Evolutionary conservation across 179 eudicot species (phyloP).

Genomic region (Drosera spatulata): DNA sequence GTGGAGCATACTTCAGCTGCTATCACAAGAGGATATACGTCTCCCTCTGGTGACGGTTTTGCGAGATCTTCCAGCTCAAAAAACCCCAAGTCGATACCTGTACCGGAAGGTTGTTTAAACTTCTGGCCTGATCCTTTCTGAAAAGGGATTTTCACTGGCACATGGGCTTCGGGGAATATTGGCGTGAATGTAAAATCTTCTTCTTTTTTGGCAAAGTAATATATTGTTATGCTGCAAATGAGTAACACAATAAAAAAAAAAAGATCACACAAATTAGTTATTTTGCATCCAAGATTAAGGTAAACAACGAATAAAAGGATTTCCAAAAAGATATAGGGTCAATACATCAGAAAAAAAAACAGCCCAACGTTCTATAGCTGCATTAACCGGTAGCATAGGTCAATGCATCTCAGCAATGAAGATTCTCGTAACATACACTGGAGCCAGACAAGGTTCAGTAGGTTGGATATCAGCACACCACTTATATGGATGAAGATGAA

Average conservation of each 20-base stretch:
- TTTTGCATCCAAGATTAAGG: not conserved
- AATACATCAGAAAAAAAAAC: too few relatives aligned
- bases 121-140: slow-evolving; percentile 69
- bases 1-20: slow-evolving; percentile 49
- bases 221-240: slow-evolving; percentile 56
- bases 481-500: too few relatives aligned
- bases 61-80: slow-evolving; percentile 60
- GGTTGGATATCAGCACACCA: too few relatives aligned
- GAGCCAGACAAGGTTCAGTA: too few relatives aligned
- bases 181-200: slow-evolving; percentile 41
- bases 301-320: not conserved
- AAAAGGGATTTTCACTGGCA: slow-evolving; percentile 63
- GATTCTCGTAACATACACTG: too few relatives aligned
- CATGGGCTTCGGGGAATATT: slow-evolving; percentile 32
- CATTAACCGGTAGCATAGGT: too few relatives aligned
- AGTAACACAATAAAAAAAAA: slow-evolving; percentile 3
- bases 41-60: slow-evolving; percentile 45
- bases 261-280: not conserved
- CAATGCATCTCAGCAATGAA: too few relatives aligned
- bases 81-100: slow-evolving; percentile 76
- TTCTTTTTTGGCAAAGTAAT: slow-evolving; percentile 79
- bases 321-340: too few relatives aligned
- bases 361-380: too few relatives aligned
- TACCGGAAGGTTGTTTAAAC: slow-evolving; percentile 71
- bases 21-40: slow-evolving; percentile 81